Evolutionary conservation across 192 early-diverging fungal genomes (phyloP).

Genomic region (Podila epigama): DNA sequence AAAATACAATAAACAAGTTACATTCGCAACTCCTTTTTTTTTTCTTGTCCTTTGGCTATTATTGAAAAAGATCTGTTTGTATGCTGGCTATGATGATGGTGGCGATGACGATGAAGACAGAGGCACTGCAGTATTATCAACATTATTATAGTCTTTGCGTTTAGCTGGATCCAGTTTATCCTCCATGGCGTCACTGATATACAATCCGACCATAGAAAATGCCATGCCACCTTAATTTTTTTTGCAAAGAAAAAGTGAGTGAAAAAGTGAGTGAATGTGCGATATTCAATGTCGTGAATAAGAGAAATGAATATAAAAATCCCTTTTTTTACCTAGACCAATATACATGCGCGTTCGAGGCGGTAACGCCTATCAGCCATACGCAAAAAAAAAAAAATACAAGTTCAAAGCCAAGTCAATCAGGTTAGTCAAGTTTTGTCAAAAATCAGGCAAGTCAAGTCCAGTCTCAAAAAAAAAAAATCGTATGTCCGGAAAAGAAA

Average conservation of each 20-base stretch:
- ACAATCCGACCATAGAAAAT: conserved; percentile 32
- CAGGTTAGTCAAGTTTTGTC: not conserved
- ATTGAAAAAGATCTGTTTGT: too few relatives aligned
- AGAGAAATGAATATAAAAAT: not conserved
- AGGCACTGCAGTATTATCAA: not conserved
- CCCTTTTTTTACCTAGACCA: conserved; percentile 23
- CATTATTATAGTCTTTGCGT: not conserved
- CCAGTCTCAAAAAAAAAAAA: too few relatives aligned
- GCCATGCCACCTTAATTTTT: conserved; percentile 35
- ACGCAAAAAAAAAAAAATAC: not conserved
- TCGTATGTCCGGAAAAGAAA: too few relatives aligned
- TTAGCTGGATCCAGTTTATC: conserved; percentile 27
- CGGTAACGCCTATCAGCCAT: conserved; percentile 40
- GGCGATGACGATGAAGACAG: too few relatives aligned
- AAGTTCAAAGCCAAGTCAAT: not conserved
- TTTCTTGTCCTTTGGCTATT: too few relatives aligned
- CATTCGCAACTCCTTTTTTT: too few relatives aligned
- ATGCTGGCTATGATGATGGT: too few relatives aligned
- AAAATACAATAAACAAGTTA: too few relatives aligned
- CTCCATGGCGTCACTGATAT: conserved; percentile 40
- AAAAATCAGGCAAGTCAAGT: not conserved
- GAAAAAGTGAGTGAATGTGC: not conserved
- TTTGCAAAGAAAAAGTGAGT: not conserved
- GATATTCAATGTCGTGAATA: not conserved
- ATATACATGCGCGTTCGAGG: conserved; percentile 48